Evolutionary conservation across 305 asterid species (phyloP), one percentile per base, ranked within the genome.

Genomic region (Rubia tinctorum): DNA sequence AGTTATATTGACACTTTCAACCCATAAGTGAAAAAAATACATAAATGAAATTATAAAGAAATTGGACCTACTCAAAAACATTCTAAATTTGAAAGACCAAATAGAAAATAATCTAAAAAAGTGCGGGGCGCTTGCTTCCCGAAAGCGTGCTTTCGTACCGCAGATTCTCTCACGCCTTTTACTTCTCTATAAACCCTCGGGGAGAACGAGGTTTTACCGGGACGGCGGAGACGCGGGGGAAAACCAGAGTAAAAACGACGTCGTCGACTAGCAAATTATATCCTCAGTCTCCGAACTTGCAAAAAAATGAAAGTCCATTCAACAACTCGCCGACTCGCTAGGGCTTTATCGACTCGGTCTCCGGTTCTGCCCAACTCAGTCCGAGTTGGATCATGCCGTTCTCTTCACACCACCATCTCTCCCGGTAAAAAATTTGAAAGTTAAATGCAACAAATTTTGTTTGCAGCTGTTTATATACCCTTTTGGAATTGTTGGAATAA

Each of bases 291-390:
- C 42, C 13, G 47, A 13, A 4, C 8, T 64, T 15, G 67, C 23
- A 73, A 78, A 66, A 44, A 53, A 53, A 66, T 78, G 81, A 68
- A 71, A n/a, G 78, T 45, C 43, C 61, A 69, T 56, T 55, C 25
- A 7, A 25, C 22, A 45, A 42, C 76, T 71, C 69, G 76, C 76
- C 69, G 72, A 45, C 68, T 77, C 45, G 73, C 73, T 78, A 73
- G 78, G 81, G 81, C 67, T 61, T 25, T 78, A 40, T 39, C 68
- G 8, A 68, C 42, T 56, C 81, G 71, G 49, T 73, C 75, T 8
- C 18, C 75, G 71, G 56, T 78, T 37, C 62, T 27, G 5, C 68
- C 23, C 30, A 73, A 63, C 78, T 78, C 81, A 34, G 75, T 12
- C n/a, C 69, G 68, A 73, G 71, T 73, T 27, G 43, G 70, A 20